These are phyloP conservation scores for Fusarium avenaceum DNA, from an alignment of 2,329 filamentous ascomycete genomes.

Conservation along the genomic window DNA sequence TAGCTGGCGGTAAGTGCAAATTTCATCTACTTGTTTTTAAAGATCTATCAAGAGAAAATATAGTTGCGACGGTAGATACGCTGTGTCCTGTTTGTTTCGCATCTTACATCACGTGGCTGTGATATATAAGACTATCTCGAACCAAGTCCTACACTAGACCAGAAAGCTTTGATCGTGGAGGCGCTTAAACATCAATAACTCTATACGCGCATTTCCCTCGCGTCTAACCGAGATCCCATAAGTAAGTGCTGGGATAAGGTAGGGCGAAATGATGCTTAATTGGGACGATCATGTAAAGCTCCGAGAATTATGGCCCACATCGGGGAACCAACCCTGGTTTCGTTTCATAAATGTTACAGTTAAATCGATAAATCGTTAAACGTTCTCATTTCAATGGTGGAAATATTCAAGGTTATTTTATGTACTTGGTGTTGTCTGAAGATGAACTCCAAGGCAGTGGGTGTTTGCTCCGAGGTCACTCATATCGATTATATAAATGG, in stretches of 20 bases:
- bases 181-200: background rate
- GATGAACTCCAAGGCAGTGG: background rate
- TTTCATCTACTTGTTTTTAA: background rate
- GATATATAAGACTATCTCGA: no score
- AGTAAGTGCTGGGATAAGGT: background rate
- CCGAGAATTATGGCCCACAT: slow-evolving; percentile 20
- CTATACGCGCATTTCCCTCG: background rate
- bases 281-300: slow-evolving; percentile 26
- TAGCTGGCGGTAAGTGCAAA: background rate
- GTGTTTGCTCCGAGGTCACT: background rate
- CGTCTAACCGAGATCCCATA: background rate
- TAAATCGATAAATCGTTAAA: background rate
- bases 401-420: slow-evolving; percentile 32
- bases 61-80: background rate
- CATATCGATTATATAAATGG: slow-evolving; percentile 28
- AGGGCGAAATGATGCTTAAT: slow-evolving; percentile 25
- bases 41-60: background rate
- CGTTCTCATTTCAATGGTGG: slow-evolving; percentile 41
- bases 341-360: slow-evolving; percentile 24
- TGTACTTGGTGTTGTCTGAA: slow-evolving; percentile 15
- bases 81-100: background rate
- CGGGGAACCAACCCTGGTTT: slow-evolving; percentile 23
- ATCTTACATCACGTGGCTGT: background rate
- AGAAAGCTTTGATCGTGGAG: background rate
- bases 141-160: background rate